These are phyloP conservation scores for Candida sp. DNA, from an alignment of 1,139 yeast species.

Conservation along the genomic window DNA sequence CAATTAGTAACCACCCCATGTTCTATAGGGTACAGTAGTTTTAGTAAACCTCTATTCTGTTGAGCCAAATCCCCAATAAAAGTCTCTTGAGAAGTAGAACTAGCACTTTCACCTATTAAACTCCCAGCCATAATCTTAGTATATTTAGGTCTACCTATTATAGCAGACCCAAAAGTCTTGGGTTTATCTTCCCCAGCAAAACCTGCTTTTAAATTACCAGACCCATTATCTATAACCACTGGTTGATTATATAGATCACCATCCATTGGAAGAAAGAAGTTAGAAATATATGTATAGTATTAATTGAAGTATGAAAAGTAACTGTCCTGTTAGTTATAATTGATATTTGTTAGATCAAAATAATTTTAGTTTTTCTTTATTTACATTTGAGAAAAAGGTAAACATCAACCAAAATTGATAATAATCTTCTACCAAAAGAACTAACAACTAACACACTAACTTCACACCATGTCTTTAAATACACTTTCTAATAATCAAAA, in stretches of 20 bases:
- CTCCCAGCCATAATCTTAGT: conserved; percentile 85
- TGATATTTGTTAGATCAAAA: too few species aligned
- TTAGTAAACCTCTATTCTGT: conserved; percentile 68
- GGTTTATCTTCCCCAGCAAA: conserved; percentile 93
- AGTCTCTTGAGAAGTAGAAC: conserved; percentile 24
- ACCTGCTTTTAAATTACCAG: conserved; percentile 85
- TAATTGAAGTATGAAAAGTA: too few species aligned
- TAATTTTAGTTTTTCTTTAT: background rate
- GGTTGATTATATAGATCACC: conserved; percentile 66
- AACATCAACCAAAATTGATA: too few species aligned
- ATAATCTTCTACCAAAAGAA: background rate
- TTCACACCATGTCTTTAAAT: conserved; percentile 18
- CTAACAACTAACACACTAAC: too few species aligned
- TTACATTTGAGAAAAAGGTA: background rate
- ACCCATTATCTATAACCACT: conserved; percentile 90
- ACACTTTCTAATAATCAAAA: conserved; percentile 41
- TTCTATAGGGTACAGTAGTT: conserved; percentile 66
- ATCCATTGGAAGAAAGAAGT: conserved; percentile 6
- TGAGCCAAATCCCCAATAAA: conserved; percentile 79
- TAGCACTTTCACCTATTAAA: conserved; percentile 33
- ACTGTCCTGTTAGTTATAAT: too few species aligned
- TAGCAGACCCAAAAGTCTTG: conserved; percentile 44
- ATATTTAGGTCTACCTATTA: conserved; percentile 83
- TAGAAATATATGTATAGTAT: too few species aligned
- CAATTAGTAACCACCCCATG: conserved; percentile 85